Conservation (phyloP, 2,329 filamentous ascomycete species). For the Hypoxylon sp. region DNA sequence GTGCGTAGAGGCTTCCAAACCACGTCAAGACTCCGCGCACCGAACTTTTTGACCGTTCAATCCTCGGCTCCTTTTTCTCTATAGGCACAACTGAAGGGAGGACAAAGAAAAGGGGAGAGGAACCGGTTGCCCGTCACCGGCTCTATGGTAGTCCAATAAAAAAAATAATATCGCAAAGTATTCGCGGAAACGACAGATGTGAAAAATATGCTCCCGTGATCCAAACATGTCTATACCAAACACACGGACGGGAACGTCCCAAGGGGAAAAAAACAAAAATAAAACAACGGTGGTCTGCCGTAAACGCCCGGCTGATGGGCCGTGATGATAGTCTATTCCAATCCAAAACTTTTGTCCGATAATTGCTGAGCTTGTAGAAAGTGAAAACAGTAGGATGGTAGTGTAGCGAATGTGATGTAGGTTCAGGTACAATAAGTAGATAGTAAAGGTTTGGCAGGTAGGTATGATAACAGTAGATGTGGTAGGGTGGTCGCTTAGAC, state of each 20-base stretch:
- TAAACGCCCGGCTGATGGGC: slow-evolving; percentile 31
- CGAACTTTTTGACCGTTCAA: slow-evolving; percentile 37
- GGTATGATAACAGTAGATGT: background rate
- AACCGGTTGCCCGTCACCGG: slow-evolving; percentile 39
- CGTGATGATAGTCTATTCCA: slow-evolving; percentile 34
- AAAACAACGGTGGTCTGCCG: background rate
- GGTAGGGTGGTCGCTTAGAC: slow-evolving; percentile 13
- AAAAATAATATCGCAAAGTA: background rate
- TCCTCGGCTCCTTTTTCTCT: slow-evolving; percentile 28
- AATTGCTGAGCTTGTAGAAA: slow-evolving; percentile 7
- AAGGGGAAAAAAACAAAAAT: slow-evolving; percentile 8
- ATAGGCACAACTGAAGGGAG: slow-evolving; percentile 11
- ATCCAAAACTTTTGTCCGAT: slow-evolving; percentile 27
- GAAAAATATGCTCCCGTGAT: slow-evolving; percentile 12
- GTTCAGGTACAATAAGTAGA: background rate
- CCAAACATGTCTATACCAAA: slow-evolving; percentile 31
- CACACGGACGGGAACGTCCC: background rate
- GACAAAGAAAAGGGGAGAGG: slow-evolving; percentile 19
- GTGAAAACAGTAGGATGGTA: slow-evolving; percentile 3
- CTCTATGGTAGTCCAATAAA: slow-evolving; percentile 21
- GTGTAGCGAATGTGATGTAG: slow-evolving; percentile 27
- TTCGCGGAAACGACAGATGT: slow-evolving; percentile 39
- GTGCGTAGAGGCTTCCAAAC: background rate
- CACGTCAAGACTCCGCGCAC: slow-evolving; percentile 33
- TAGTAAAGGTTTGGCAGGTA: background rate